These are phyloP conservation scores for Dendrobium huoshanense DNA, from an alignment of 106 monocot genomes.

Conservation along the genomic window DNA sequence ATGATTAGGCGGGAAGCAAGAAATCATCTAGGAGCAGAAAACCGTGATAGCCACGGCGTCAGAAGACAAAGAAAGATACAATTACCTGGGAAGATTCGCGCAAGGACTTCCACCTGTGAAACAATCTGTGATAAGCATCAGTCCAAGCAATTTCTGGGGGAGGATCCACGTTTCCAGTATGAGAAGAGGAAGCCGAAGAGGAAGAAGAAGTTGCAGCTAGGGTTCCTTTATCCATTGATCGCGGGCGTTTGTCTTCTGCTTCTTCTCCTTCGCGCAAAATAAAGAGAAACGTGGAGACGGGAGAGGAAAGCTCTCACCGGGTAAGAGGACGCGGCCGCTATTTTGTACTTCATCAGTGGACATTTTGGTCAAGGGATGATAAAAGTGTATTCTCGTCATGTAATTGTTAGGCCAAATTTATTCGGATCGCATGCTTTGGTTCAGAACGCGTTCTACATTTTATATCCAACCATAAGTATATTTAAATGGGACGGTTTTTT, in stretches of 20 bases:
- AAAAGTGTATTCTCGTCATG: background rate
- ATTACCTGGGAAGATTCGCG: slow-evolving; percentile 35
- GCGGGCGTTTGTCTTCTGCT: background rate
- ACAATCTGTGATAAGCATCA: slow-evolving; percentile 23
- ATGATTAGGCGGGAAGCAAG: background rate
- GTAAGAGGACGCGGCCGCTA: background rate
- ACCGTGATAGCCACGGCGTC: background rate
- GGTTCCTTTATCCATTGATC: slow-evolving; percentile 8
- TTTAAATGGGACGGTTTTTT: too few relatives aligned
- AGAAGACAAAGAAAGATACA: background rate
- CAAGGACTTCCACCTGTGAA: slow-evolving; percentile 25
- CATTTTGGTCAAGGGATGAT: background rate
- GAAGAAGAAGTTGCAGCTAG: slow-evolving; percentile 8
- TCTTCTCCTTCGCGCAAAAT: background rate
- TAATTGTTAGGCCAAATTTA: background rate
- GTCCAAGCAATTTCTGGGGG: slow-evolving; percentile 44
- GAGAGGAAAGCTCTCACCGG: background rate
- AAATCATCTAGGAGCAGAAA: background rate
- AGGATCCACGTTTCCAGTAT: slow-evolving; percentile 23
- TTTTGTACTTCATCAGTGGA: background rate
- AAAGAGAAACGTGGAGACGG: background rate
- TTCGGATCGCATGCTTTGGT: background rate
- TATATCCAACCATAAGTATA: too few relatives aligned
- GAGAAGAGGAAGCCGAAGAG: slow-evolving; percentile 13
- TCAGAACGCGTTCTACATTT: too few relatives aligned